Conservation (phyloP, 106 monocot genomes). For the Acorus gramineus region DNA sequence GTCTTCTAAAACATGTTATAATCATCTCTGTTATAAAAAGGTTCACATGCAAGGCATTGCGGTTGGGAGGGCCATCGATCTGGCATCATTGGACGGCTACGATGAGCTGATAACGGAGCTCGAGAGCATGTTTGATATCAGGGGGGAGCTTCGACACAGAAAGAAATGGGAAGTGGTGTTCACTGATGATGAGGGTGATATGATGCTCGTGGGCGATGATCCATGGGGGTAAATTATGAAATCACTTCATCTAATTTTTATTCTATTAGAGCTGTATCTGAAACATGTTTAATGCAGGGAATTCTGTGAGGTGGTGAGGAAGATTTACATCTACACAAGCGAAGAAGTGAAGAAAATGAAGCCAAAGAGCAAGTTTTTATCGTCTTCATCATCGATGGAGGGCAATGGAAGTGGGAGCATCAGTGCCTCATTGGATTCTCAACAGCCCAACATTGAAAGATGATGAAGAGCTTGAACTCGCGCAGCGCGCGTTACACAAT, state of each 20-base stretch:
- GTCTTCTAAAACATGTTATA: background rate
- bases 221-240: constrained; percentile 59
- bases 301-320: constrained; percentile 80
- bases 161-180: constrained; percentile 78
- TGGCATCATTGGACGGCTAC: constrained; percentile 47
- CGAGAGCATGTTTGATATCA: constrained; percentile 79
- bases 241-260: background rate
- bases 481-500: too few relatives aligned
- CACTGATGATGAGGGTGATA: constrained; percentile 81
- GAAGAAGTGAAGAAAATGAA: constrained; percentile 66
- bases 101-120: constrained; percentile 51
- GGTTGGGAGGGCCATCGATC: constrained; percentile 75
- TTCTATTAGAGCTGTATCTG: background rate
- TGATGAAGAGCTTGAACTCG: too few relatives aligned
- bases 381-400: too few relatives aligned
- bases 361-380: constrained; percentile 22
- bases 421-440: too few relatives aligned
- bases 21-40: constrained; percentile 11
- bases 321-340: constrained; percentile 64
- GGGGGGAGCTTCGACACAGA: constrained; percentile 54
- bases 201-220: constrained; percentile 86
- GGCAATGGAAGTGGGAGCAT: too few relatives aligned
- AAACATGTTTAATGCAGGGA: constrained; percentile 35
- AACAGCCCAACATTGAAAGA: too few relatives aligned
- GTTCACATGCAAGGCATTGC: constrained; percentile 92